These are phyloP conservation scores for Fusarium sublunatum DNA, from an alignment of 2,329 filamentous ascomycete genomes.

Conservation along the genomic window DNA sequence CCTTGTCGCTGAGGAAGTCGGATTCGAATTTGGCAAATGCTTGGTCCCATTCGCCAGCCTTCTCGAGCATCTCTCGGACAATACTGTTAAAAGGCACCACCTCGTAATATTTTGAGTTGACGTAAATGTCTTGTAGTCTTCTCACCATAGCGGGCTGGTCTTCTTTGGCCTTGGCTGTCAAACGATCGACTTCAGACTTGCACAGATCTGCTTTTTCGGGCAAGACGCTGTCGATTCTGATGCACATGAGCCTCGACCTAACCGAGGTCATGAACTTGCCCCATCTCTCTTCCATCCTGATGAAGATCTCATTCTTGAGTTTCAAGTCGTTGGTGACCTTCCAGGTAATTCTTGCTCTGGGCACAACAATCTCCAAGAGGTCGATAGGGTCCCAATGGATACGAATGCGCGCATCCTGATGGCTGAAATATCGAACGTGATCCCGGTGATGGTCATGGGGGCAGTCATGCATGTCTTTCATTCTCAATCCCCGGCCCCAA, in stretches of 20 bases:
- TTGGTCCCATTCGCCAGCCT: constrained; percentile 92
- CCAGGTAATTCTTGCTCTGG: constrained; percentile 91
- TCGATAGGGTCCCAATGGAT: constrained; percentile 95
- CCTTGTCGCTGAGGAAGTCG: constrained; percentile 95
- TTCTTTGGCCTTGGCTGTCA: constrained; percentile 83
- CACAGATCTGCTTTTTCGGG: constrained; percentile 88
- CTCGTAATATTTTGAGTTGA: constrained; percentile 95
- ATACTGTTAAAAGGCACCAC: constrained; percentile 92
- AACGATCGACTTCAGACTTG: constrained; percentile 80
- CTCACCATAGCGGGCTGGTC: constrained; percentile 80
- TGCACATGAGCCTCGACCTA: constrained; percentile 82
- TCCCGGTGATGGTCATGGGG: constrained; percentile 93
- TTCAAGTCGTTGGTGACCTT: constrained; percentile 94
- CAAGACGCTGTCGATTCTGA: constrained; percentile 90
- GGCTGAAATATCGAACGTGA: constrained; percentile 92
- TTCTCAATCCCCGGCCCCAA: constrained; percentile 87
- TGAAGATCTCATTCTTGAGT: constrained; percentile 92
- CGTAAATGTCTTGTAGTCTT: constrained; percentile 89
- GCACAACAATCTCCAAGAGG: constrained; percentile 93
- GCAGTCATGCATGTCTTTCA: constrained; percentile 76
- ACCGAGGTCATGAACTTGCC: constrained; percentile 90
- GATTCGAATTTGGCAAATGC: constrained; percentile 91
- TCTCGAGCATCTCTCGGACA: constrained; percentile 90
- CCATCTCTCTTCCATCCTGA: constrained; percentile 82
- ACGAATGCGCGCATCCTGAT: constrained; percentile 84